phyloP scores from a whole-genome alignment of 768 basidiomycete genomes.

The Panaeolus papilionaceus region DNA sequence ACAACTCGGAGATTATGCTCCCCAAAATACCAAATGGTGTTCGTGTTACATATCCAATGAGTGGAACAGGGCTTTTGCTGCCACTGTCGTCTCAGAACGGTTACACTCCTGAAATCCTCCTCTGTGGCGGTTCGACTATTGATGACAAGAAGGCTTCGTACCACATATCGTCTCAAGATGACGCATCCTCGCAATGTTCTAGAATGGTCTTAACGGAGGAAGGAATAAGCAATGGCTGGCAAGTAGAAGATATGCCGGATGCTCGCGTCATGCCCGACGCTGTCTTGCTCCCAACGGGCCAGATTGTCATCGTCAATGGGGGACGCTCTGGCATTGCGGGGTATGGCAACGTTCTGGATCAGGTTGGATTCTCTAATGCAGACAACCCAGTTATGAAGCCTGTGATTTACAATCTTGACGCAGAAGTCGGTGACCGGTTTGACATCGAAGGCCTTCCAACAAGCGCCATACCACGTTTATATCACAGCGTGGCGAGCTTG shows the following conservation, averaged over 20 bases:
- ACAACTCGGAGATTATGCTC: slow-evolving; percentile 63
- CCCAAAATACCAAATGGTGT: slow-evolving; percentile 78
- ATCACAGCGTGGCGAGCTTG: slow-evolving; percentile 85
- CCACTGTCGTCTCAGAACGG: slow-evolving; percentile 67
- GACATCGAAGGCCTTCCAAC: slow-evolving; percentile 60
- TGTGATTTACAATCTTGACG: slow-evolving; percentile 70
- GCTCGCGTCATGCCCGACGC: slow-evolving; percentile 81
- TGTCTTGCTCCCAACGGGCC: slow-evolving; percentile 80
- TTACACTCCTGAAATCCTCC: slow-evolving; percentile 71
- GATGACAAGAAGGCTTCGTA: slow-evolving; percentile 65
- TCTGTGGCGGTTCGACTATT: slow-evolving; percentile 79
- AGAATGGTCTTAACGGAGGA: slow-evolving; percentile 68
- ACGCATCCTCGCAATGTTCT: slow-evolving; percentile 76
- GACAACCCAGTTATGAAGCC: slow-evolving; percentile 73
- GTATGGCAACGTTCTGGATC: slow-evolving; percentile 74
- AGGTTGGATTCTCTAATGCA: slow-evolving; percentile 80
- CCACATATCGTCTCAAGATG: slow-evolving; percentile 73
- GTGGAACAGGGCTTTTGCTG: slow-evolving; percentile 75
- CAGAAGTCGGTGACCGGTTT: slow-evolving; percentile 63
- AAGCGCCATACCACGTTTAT: slow-evolving; percentile 75
- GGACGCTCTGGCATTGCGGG: slow-evolving; percentile 77
- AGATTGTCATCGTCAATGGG: slow-evolving; percentile 79
- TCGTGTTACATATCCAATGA: slow-evolving; percentile 85
- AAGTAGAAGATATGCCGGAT: slow-evolving; percentile 75
- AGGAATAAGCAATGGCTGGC: slow-evolving; percentile 75